Base-by-base conservation (phyloP, 768 basidiomycete species). In the Podaxis rugospora region DNA sequence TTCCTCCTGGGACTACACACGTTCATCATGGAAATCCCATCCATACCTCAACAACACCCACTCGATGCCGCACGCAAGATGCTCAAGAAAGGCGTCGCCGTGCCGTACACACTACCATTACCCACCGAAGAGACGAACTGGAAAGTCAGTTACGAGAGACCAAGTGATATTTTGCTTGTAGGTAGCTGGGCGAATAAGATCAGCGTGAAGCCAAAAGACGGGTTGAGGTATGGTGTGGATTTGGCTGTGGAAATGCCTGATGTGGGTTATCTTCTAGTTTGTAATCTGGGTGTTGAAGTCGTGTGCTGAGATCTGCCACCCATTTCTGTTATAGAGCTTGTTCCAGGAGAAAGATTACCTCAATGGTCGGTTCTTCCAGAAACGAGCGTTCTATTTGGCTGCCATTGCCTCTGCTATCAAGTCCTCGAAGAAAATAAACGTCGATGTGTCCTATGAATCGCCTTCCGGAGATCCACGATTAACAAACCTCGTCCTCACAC, bases 331-430 rank as follows among this genome's bases (percentile, higher is more conserved):
- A 18, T 57, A 91, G 90, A 71, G 66, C 51, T 76, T 97, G n/a
- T 95, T 98, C 68, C 93, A 96, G 76, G 93, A 95, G 68, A 99
- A 98, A 70, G 95, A 98, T 69, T 92, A 93, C 65, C 78, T 94
- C 60, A 89, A 95, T 69, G 83, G 87, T 6, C 85, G 97, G 10
- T 94, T 90, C 71, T 95, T 96, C 70, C 90, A 95, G 70, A 98
- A 98, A 70, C 81, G 92, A 40, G 88, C 93, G 0, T 94, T 90
- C 70, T 99, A 93, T 73, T 82, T 98, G 18, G 89, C 94, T 5
- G 83, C 83, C 3, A 76, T 98, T 49, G 90, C 92, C 1, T 78
- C 82, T 6, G 82, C 84, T 1, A 70, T 94, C 40, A 74, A 74
- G 46, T 71, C 74, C 37, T 72, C 78, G 11, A 77, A 80, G 63